A percentile compares a stretch with the other conserved stretches of the same genome.
Conservation (phyloP, 257 asterid species). For the Misopates orontium region DNA sequence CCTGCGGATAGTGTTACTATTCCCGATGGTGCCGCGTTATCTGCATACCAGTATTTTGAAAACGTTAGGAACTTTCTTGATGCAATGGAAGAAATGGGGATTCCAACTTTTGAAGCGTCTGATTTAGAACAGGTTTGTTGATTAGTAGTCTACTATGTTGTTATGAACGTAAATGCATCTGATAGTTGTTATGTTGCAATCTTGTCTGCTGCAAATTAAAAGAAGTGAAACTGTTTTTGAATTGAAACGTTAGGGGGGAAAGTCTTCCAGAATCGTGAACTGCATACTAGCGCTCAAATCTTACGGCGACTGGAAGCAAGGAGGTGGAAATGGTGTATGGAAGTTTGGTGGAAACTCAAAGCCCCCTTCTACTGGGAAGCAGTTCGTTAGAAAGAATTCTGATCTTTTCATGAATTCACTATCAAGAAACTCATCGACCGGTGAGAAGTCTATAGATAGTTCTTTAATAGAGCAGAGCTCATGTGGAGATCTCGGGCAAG, state of each 20-base stretch:
- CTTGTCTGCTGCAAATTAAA: background rate
- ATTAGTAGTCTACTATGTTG: background rate
- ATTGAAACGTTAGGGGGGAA: constrained; percentile 64
- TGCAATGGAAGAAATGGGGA: constrained; percentile 69
- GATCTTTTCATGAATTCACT: constrained; percentile 57
- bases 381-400: constrained; percentile 48
- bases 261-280: constrained; percentile 70
- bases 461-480: constrained; percentile 37
- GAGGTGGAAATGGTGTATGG: constrained; percentile 70
- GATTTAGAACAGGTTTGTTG: constrained; percentile 82
- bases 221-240: constrained; percentile 1
- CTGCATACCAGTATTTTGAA: constrained; percentile 84
- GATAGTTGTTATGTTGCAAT: constrained; percentile 3
- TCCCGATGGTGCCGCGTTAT: constrained; percentile 88
- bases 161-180: background rate
- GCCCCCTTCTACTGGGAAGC: constrained; percentile 55
- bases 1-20: constrained; percentile 51
- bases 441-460: constrained; percentile 49
- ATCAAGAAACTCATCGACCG: constrained; percentile 52
- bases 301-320: constrained; percentile 73
- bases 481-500: constrained; percentile 36
- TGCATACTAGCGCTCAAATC: constrained; percentile 80
- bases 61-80: constrained; percentile 80
- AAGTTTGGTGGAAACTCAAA: constrained; percentile 58
- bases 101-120: constrained; percentile 86